These are phyloP conservation scores for Trichoderma arundinaceum DNA, from an alignment of 2,329 filamentous ascomycete species.

Conservation along the genomic window DNA sequence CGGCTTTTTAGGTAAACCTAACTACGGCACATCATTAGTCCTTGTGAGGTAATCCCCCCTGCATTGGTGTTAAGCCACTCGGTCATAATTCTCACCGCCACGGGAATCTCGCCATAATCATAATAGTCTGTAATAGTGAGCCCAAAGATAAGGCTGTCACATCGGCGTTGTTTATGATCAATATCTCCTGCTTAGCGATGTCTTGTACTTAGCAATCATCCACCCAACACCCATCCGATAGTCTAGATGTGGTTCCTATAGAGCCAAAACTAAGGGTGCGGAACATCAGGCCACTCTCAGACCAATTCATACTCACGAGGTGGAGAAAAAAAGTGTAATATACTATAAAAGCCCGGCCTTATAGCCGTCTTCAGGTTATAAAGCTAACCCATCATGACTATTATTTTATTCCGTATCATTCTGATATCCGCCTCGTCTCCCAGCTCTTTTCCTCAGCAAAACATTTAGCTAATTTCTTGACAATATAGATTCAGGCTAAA, in stretches of 20 bases:
- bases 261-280: not conserved
- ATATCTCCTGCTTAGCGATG: not conserved
- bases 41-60: not conserved
- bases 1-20: too few relatives aligned
- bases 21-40: not conserved
- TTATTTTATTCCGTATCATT: too few relatives aligned
- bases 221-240: not conserved
- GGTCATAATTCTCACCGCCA: not conserved
- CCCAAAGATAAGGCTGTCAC: not conserved
- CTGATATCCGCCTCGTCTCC: too few relatives aligned
- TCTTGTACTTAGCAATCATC: not conserved
- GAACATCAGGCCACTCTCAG: not conserved
- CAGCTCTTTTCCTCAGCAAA: too few relatives aligned
- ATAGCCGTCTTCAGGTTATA: not conserved
- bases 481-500: too few relatives aligned
- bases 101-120: not conserved
- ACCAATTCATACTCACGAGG: not conserved
- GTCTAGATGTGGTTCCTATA: not conserved
- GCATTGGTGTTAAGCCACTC: not conserved
- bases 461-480: too few relatives aligned
- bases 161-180: not conserved
- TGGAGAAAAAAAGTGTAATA: not conserved
- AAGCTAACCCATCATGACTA: not conserved
- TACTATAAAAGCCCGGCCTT: not conserved
- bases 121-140: not conserved